Percentiles rank a stretch among this genome's conserved stretches.
These are phyloP conservation scores for Trichosporon coremiiforme DNA, from an alignment of 1,284 basidiomycete genomes.

Conservation along the genomic window DNA sequence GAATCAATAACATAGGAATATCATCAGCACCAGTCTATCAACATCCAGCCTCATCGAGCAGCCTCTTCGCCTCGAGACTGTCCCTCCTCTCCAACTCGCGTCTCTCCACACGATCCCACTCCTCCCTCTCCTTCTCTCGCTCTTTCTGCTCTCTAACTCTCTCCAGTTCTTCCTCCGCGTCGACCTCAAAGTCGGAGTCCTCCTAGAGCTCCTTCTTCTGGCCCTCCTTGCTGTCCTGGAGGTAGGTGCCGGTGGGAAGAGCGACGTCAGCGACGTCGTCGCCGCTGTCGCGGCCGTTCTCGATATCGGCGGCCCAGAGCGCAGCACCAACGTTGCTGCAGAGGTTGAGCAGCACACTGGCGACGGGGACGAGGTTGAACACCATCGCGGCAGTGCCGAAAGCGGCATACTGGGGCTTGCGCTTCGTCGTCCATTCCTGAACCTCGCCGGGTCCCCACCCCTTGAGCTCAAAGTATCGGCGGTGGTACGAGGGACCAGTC, in stretches of 20 bases:
- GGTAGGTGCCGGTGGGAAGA: slow-evolving; percentile 11
- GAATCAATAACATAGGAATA: neutral
- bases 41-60: neutral
- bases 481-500: slow-evolving; percentile 65
- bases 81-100: neutral
- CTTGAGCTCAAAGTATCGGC: slow-evolving; percentile 71
- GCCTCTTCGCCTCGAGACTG: neutral
- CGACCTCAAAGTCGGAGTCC: neutral
- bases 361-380: slow-evolving; percentile 67
- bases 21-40: neutral
- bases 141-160: neutral
- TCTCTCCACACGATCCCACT: neutral
- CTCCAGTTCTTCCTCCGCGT: neutral
- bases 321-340: slow-evolving; percentile 65
- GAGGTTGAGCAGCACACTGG: slow-evolving; percentile 61
- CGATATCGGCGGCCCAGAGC: slow-evolving; percentile 66
- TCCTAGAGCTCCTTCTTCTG: slow-evolving; percentile 17
- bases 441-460: slow-evolving; percentile 55
- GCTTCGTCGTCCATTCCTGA: slow-evolving; percentile 56
- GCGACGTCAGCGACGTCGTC: slow-evolving; percentile 18
- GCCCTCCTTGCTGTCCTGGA: neutral
- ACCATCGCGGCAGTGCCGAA: slow-evolving; percentile 66
- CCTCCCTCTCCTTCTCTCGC: neutral
- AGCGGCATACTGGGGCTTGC: slow-evolving; percentile 62
- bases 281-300: slow-evolving; percentile 23